A percentile compares a stretch with the other conserved stretches of the same genome.
Evolutionary conservation across 768 basidiomycete genomes (phyloP).

Genomic region (Boletellus sp.): DNA sequence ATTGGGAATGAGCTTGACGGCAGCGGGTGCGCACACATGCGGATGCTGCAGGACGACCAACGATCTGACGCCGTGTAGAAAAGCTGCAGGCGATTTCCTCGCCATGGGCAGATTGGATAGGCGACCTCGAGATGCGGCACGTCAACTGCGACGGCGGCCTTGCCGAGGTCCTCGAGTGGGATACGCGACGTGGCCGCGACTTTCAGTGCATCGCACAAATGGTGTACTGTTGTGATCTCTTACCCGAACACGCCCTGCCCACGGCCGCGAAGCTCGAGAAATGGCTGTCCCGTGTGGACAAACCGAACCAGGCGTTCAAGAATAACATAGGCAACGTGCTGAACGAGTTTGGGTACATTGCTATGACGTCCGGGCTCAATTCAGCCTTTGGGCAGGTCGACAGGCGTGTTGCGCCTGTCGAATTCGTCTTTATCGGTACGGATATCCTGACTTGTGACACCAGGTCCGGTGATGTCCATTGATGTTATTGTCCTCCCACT

Average conservation of each 20-base stretch:
- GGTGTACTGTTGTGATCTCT: slow-evolving; percentile 60
- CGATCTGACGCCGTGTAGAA: slow-evolving; percentile 41
- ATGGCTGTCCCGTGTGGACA: slow-evolving; percentile 33
- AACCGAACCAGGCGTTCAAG: slow-evolving; percentile 49
- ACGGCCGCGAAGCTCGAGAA: slow-evolving; percentile 55
- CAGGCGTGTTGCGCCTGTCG: slow-evolving; percentile 65
- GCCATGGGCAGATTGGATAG: slow-evolving; percentile 66
- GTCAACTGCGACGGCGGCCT: slow-evolving; percentile 60
- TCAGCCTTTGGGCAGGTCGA: slow-evolving; percentile 50
- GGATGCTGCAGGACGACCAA: neutral
- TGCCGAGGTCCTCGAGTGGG: slow-evolving; percentile 52
- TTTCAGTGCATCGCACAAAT: slow-evolving; percentile 73
- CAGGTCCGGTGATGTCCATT: neutral
- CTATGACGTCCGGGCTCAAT: slow-evolving; percentile 38
- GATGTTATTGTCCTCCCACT: neutral
- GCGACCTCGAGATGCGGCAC: slow-evolving; percentile 52
- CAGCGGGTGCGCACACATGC: slow-evolving; percentile 48
- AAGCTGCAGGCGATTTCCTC: slow-evolving; percentile 78
- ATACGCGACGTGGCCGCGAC: slow-evolving; percentile 66
- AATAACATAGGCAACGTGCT: slow-evolving; percentile 51
- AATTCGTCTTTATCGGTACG: slow-evolving; percentile 80
- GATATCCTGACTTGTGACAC: neutral
- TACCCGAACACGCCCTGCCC: slow-evolving; percentile 46
- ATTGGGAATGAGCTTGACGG: slow-evolving; percentile 68
- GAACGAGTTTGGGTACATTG: slow-evolving; percentile 51